Evolutionary conservation across 1,284 basidiomycete species (phyloP), one percentile per base, ranked within the genome.

Genomic region (Ustilago loliicola): DNA sequence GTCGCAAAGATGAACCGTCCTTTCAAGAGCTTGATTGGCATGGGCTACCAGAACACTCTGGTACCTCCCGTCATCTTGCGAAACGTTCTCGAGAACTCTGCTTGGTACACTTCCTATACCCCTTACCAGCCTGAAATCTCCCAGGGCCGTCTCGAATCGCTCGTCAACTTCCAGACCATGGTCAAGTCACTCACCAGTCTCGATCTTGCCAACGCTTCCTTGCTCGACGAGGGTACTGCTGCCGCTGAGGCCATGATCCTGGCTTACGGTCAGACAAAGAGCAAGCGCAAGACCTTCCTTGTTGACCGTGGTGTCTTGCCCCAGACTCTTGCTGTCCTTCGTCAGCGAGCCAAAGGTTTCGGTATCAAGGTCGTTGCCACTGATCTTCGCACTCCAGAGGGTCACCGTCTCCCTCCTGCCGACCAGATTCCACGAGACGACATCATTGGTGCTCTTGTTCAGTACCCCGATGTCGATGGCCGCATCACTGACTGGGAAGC

Each of bases 91-190:
- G 96, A 99, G 88, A 98, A 97, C 86, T 96, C 96, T 27, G 94
- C 93, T 11, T 99, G 96, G 96, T 98, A 98, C 88, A 98, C 96
- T 3, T 94, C 94, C 57, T 98, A 98, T 87, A 98, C 95, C 2
- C 96, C 96, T 1, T 90, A 86, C 70, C 94, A 96, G 86, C 93
- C 94, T 8, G 94, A 97, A 88, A 93, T 96, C 85, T 91, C 95
- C 21, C 94, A 96, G 90, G 94, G 80, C 21, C 95, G 96, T 71
- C 90, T 99, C 64, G 96, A 99, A 87, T 98, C 95, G 6, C 90
- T 99, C 55, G 91, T 99, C 86, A 99, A 99, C 88, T 99, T 92
- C 87, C 96, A 99, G 88, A 95, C 95, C 2, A 95, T 99, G 92
- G 91, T 96, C 80, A 94, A 92, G 88, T 98, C 95, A 40, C 89